Conservation (phyloP, 163 green algal genomes). For the Prototheca stagnorum region DNA sequence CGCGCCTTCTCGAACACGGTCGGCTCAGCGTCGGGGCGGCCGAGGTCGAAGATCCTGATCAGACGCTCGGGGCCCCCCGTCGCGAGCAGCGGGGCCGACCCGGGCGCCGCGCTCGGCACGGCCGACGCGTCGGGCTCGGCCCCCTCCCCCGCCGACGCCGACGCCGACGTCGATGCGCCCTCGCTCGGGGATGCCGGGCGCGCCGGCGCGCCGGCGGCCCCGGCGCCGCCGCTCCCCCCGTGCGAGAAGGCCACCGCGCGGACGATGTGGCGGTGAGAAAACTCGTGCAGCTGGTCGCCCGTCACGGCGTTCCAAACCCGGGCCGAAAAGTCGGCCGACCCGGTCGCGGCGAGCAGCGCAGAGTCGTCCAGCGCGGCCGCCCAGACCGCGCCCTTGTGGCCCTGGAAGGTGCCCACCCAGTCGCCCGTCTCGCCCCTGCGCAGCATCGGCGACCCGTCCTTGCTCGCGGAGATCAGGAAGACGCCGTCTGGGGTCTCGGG, state of each 20-base stretch:
- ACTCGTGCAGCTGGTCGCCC: slow-evolving; percentile 63
- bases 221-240: not conserved
- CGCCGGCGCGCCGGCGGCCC: slow-evolving; percentile 6
- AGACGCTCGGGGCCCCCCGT: slow-evolving; percentile 77
- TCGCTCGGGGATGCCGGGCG: not conserved
- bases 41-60: slow-evolving; percentile 83
- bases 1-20: not conserved
- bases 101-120: too few species aligned
- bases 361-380: slow-evolving; percentile 66
- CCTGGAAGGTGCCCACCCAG: slow-evolving; percentile 96
- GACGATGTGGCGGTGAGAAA: slow-evolving; percentile 76
- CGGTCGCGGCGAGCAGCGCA: slow-evolving; percentile 76
- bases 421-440: slow-evolving; percentile 84
- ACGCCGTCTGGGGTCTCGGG: slow-evolving; percentile 80
- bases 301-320: slow-evolving; percentile 87
- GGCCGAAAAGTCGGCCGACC: slow-evolving; percentile 87
- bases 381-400: slow-evolving; percentile 95
- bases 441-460: slow-evolving; percentile 95
- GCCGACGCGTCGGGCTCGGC: not conserved
- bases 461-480: slow-evolving; percentile 84
- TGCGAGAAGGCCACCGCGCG: slow-evolving; percentile 46
- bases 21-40: slow-evolving; percentile 35
- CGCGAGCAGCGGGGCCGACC: slow-evolving; percentile 24
- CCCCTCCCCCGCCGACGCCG: too few species aligned
- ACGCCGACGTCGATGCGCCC: too few species aligned